Conservation (phyloP, 177 flowering plant genomes). For the Tripterygium wilfordii region DNA sequence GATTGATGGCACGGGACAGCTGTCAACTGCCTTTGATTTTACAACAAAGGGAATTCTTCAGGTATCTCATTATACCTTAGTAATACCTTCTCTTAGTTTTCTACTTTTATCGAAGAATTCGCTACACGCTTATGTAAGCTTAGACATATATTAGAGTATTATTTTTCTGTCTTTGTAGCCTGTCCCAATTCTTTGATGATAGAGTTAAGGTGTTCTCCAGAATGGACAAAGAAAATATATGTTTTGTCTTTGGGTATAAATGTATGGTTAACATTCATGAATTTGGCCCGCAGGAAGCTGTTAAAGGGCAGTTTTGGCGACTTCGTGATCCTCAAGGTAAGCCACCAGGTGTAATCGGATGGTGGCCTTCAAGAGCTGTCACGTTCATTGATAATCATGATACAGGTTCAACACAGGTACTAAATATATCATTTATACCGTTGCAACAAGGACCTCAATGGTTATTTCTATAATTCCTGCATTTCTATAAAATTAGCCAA, state of each 20-base stretch:
- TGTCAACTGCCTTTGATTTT: conserved; percentile 86
- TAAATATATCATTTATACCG: not conserved
- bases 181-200: no score
- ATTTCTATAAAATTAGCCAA: not conserved
- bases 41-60: conserved; percentile 95
- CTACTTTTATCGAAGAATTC: no score
- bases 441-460: not conserved
- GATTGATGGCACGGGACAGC: conserved; percentile 84
- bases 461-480: not conserved
- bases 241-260: conserved; percentile 1
- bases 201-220: no score
- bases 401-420: conserved; percentile 95
- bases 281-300: conserved; percentile 67
- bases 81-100: no score
- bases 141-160: no score
- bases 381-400: conserved; percentile 95
- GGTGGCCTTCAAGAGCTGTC: conserved; percentile 97
- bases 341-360: conserved; percentile 94
- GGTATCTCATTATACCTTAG: no score
- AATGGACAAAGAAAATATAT: no score
- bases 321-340: conserved; percentile 84
- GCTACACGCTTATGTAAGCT: no score
- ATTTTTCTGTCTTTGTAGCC: no score
- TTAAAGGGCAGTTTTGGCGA: conserved; percentile 91
- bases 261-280: no score